Evolutionary conservation across 1,139 yeast species (phyloP), one percentile per base, ranked within the genome.

Genomic region (Geotrichum europaeum): DNA sequence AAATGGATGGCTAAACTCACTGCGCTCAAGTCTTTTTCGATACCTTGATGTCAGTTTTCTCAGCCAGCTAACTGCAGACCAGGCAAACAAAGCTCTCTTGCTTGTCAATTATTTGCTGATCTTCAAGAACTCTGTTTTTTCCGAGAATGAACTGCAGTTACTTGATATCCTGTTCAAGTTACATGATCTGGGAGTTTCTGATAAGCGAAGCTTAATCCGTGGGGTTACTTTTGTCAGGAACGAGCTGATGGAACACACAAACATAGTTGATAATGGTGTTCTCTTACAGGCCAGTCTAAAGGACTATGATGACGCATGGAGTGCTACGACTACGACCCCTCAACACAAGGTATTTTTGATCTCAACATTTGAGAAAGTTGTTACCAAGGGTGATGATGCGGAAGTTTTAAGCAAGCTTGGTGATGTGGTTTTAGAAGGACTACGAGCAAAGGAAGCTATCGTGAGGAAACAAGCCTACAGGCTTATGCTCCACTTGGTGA

Each of bases 401-500:
- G 15, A 24, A 13, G 13, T 24, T 15, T n/a, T 24, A 49, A 20
- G 56, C 10, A 9, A 45, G 13, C 4, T 32, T 57, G 34, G 53
- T 45, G 20, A 32, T 18, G 51, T 57, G 34, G 49, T 52, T 22
- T 9, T 51, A 12, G 52, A 45, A 25, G 55, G 43, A 10, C 40
- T 58, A 13, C 45, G 43, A 13, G 36, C 57, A 15, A 47, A 45
- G 28, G 60, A 58, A 15, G 54, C 60, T 5, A 50, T 50, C 10
- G 57, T 58, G 18, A 25, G 60, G n/a, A 58, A 58, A 25, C 51
- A 53, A 10, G 51, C 53, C 7, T 58, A 58, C 20, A 47, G 50
- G 25, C 18, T 58, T 15, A 43, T 58, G n/a, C 54, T 58, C 7
- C 34, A 36, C 10, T 43, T 58, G 22, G 45, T 58, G 18, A 25